These are phyloP conservation scores for Lactuca saligna DNA, from an alignment of 129 eudicot species.

Conservation along the genomic window DNA sequence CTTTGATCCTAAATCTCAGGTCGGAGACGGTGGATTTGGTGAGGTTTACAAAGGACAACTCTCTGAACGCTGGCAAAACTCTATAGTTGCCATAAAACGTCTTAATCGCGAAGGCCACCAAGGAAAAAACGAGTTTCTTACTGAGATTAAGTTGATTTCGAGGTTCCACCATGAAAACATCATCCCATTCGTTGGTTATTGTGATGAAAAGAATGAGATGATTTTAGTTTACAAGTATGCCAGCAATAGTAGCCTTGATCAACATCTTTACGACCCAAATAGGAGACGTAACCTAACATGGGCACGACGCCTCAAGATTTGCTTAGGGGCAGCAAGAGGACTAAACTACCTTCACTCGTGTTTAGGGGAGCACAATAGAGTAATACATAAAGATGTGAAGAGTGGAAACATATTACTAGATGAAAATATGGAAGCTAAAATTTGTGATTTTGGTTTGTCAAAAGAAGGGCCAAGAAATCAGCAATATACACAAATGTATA, in stretches of 20 bases:
- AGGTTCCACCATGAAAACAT: slow-evolving; percentile 9
- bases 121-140: background rate
- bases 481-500: too few species aligned
- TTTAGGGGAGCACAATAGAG: too few species aligned
- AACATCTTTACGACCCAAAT: background rate
- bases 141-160: background rate
- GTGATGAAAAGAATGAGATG: background rate
- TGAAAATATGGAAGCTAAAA: too few species aligned
- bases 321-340: background rate
- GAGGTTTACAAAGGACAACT: slow-evolving; percentile 6
- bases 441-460: too few species aligned
- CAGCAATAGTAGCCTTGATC: slow-evolving; percentile 10
- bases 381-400: too few species aligned
- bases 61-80: background rate
- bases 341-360: too few species aligned
- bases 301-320: slow-evolving; percentile 10
- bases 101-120: too few species aligned
- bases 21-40: background rate
- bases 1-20: background rate
- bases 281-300: background rate
- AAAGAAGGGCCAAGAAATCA: background rate
- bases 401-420: too few species aligned
- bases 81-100: background rate
- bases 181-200: slow-evolving; percentile 14
- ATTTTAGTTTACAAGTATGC: background rate